Percentiles rank a stretch among this genome's conserved stretches.
These are phyloP conservation scores for Citeromyces nyonsensis DNA, from an alignment of 805 yeast species.

Conservation along the genomic window DNA sequence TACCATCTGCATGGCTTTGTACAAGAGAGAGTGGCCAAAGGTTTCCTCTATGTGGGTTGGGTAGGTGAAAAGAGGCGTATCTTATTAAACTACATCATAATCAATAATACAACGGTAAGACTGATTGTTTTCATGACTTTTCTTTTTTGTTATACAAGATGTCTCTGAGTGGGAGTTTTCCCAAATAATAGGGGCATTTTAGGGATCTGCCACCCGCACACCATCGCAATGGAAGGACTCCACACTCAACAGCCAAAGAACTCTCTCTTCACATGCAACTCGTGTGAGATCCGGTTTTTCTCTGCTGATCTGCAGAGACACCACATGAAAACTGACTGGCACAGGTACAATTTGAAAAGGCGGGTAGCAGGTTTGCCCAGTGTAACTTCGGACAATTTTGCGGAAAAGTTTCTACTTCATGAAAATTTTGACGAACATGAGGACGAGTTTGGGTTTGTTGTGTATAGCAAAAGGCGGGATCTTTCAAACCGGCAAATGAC, in stretches of 20 bases:
- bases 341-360: conserved; percentile 30
- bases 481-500: conserved; percentile 16
- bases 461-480: conserved; percentile 13
- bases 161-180: too few species aligned
- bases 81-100: too few species aligned
- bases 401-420: conserved; percentile 5
- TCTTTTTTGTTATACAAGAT: too few species aligned
- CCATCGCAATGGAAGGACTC: too few species aligned
- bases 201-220: too few species aligned
- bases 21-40: conserved; percentile 88
- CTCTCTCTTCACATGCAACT: conserved; percentile 24
- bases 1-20: conserved; percentile 83
- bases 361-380: conserved; percentile 30
- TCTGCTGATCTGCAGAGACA: conserved; percentile 24
- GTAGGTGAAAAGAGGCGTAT: conserved; percentile 1
- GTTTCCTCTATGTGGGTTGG: conserved; percentile 16
- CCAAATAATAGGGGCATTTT: too few species aligned
- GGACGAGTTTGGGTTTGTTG: conserved; percentile 39
- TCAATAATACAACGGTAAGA: too few species aligned
- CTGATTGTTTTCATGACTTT: too few species aligned
- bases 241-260: conserved; percentile 15
- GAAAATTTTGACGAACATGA: conserved; percentile 14
- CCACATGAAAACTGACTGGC: conserved; percentile 36
- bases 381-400: conserved; percentile 20
- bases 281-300: conserved; percentile 24